These are phyloP conservation scores for Adansonia madagascariensis DNA, from an alignment of 441 rosid species.

Conservation along the genomic window DNA sequence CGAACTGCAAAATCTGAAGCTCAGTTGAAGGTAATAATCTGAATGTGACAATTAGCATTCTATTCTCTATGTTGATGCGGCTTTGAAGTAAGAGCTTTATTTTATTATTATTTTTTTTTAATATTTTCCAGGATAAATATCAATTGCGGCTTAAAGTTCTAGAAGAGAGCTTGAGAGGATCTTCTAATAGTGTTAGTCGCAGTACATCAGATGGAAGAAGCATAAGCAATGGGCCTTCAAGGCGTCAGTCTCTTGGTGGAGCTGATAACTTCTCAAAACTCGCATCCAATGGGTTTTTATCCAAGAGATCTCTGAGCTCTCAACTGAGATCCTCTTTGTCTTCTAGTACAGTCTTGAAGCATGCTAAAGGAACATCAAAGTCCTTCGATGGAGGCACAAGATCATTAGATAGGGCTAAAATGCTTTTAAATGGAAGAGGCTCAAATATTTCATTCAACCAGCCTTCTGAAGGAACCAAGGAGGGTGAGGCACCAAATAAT, in stretches of 20 bases:
- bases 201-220: conserved; percentile 74
- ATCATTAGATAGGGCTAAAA: conserved; percentile 80
- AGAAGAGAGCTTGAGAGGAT: conserved; percentile 87
- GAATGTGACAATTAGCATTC: conserved; percentile 22
- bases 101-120: not conserved
- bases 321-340: conserved; percentile 68
- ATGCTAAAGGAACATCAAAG: conserved; percentile 95
- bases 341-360: conserved; percentile 76
- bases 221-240: conserved; percentile 83
- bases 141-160: conserved; percentile 90
- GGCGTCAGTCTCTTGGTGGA: conserved; percentile 95
- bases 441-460: conserved; percentile 70
- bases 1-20: conserved; percentile 97
- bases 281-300: conserved; percentile 74
- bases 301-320: conserved; percentile 67
- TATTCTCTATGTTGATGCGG: conserved; percentile 19
- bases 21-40: conserved; percentile 68
- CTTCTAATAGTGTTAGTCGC: conserved; percentile 57
- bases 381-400: conserved; percentile 98
- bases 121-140: conserved; percentile 68
- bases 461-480: conserved; percentile 72
- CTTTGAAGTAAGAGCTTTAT: conserved; percentile 24
- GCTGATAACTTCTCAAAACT: conserved; percentile 78
- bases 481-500: conserved; percentile 52
- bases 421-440: conserved; percentile 69